These are phyloP conservation scores for Sonneratia caseolaris DNA, from an alignment of 345 rosid species.

Conservation along the genomic window DNA sequence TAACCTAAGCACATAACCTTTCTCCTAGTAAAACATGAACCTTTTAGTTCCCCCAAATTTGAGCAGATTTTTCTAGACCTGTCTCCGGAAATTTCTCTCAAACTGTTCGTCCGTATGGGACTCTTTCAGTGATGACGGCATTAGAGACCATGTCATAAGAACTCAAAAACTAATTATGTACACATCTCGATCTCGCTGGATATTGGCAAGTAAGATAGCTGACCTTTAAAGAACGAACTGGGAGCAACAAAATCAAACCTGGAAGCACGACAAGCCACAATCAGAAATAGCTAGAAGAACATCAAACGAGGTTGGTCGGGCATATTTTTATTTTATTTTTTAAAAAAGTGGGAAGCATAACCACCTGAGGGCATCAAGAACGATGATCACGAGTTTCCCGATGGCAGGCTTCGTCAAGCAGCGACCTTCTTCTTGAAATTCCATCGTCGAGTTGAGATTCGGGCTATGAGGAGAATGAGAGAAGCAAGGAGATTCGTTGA, in stretches of 20 bases:
- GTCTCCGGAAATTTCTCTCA: background rate
- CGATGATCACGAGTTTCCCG: slow-evolving; percentile 58
- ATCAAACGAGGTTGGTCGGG: background rate
- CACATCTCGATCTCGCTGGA: background rate
- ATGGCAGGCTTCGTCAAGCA: slow-evolving; percentile 73
- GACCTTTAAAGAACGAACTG: slow-evolving; percentile 55
- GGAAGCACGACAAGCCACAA: slow-evolving; percentile 5
- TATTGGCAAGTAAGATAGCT: background rate
- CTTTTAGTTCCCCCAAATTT: background rate
- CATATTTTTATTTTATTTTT: background rate
- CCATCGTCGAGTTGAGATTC: slow-evolving; percentile 5
- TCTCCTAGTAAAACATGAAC: background rate
- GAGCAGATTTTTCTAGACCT: background rate
- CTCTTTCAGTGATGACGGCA: background rate
- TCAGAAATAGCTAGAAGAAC: background rate
- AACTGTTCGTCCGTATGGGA: background rate
- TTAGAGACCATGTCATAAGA: no score
- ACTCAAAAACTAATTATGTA: no score
- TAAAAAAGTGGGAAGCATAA: background rate
- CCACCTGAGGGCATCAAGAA: slow-evolving; percentile 80
- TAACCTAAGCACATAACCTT: background rate
- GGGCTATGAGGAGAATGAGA: slow-evolving; percentile 10
- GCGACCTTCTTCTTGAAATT: slow-evolving; percentile 1
- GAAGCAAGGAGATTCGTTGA: slow-evolving; percentile 48
- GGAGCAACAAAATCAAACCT: slow-evolving; percentile 87